phyloP scores from a whole-genome alignment of 441 rosid species.

The Pelargonium exstipulatum region DNA sequence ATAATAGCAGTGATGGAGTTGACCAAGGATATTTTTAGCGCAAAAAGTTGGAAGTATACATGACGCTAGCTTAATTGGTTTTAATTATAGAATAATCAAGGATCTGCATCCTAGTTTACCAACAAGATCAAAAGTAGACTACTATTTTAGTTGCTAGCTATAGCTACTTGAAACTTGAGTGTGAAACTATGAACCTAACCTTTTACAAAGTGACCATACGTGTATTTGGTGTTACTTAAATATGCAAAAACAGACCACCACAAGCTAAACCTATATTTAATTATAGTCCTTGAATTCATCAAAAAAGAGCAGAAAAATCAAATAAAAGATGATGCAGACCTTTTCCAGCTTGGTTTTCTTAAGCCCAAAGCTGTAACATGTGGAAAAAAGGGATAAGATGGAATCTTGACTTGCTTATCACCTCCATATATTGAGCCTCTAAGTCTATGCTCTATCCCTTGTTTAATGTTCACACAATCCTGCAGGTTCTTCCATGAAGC shows the following conservation, averaged over 20 bases:
- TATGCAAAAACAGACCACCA: not conserved
- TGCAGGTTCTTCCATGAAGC: not conserved
- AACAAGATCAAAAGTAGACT: not conserved
- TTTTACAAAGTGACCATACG: not conserved
- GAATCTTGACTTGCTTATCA: not conserved
- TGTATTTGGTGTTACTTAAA: not conserved
- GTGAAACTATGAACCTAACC: not conserved
- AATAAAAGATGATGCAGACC: not conserved
- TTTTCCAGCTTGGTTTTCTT: not conserved
- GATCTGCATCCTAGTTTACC: not conserved
- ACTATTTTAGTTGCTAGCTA: too few species aligned
- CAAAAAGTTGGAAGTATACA: not conserved
- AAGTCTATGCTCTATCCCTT: not conserved
- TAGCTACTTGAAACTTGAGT: not conserved
- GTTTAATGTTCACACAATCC: slow-evolving; percentile 2
- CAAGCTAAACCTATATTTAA: not conserved
- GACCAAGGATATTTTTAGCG: not conserved
- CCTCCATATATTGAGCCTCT: not conserved
- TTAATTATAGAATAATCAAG: not conserved
- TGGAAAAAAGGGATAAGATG: slow-evolving; percentile 2
- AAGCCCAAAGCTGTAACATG: not conserved
- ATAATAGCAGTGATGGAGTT: too few species aligned
- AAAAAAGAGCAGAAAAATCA: not conserved
- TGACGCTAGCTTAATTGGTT: not conserved
- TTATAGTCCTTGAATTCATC: not conserved